Evolutionary conservation across 2,329 filamentous ascomycete species (phyloP).

Genomic region (Fusarium sp.): DNA sequence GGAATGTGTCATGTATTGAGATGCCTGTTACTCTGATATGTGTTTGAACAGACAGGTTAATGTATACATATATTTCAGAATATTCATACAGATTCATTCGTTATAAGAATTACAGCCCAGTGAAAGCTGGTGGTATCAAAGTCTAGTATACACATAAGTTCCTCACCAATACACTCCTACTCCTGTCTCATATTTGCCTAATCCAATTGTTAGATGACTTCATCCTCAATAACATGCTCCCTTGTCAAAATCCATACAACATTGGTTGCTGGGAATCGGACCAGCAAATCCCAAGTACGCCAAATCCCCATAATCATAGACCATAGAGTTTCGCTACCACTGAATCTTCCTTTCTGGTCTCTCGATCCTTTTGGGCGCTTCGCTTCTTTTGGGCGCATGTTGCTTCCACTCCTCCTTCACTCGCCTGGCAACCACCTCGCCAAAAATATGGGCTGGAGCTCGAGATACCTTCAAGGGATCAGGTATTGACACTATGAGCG

Average conservation of each 20-base stretch:
- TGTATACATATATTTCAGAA: not conserved
- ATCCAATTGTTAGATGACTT: not conserved
- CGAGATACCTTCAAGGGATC: conserved; percentile 37
- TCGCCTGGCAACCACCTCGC: conserved; percentile 40
- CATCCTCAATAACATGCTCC: not conserved
- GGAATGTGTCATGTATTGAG: not conserved
- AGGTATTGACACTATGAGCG: conserved; percentile 33
- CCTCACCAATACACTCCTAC: not conserved
- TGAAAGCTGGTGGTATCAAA: conserved; percentile 7
- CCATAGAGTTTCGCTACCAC: not conserved
- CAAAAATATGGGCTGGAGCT: conserved; percentile 43
- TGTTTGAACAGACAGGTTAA: not conserved
- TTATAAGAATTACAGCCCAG: not conserved
- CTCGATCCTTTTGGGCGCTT: not conserved
- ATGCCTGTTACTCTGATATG: not conserved
- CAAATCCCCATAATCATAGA: too few species aligned
- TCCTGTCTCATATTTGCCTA: too few species aligned
- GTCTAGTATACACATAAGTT: conserved; percentile 5
- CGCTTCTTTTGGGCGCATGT: not conserved
- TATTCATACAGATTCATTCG: not conserved
- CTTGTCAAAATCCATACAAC: not conserved
- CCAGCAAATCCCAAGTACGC: not conserved
- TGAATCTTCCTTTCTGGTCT: not conserved
- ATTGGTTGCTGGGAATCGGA: not conserved
- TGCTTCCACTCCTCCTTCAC: conserved; percentile 36